Conservation (phyloP, 2,329 filamentous ascomycete species). For the Cytospora leucostoma region DNA sequence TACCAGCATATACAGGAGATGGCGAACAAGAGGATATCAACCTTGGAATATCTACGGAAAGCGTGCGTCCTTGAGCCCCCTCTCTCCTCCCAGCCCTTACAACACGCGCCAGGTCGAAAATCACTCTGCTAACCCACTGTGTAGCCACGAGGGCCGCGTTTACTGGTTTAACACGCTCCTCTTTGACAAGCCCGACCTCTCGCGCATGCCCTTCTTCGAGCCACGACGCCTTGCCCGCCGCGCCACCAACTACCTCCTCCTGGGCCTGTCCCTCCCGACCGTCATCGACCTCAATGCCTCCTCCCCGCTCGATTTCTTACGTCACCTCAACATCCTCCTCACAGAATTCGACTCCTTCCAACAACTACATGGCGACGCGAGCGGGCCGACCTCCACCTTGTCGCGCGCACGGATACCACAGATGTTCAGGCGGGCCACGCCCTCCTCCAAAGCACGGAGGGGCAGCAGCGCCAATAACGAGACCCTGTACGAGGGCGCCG, state of each 20-base stretch:
- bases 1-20: slow-evolving; percentile 76
- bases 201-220: slow-evolving; percentile 83
- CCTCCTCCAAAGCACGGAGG: slow-evolving; percentile 58
- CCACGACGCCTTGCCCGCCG: slow-evolving; percentile 81
- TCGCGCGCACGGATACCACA: slow-evolving; percentile 78
- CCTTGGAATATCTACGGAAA: slow-evolving; percentile 88
- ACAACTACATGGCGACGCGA: slow-evolving; percentile 78
- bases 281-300: slow-evolving; percentile 85
- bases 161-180: slow-evolving; percentile 99
- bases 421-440: slow-evolving; percentile 73
- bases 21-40: slow-evolving; percentile 89
- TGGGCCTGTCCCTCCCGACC: slow-evolving; percentile 87
- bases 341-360: slow-evolving; percentile 94
- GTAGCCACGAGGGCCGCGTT: slow-evolving; percentile 89
- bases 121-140: neutral
- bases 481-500: slow-evolving; percentile 35
- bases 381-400: slow-evolving; percentile 64
- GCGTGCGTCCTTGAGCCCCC: slow-evolving; percentile 61
- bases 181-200: slow-evolving; percentile 80
- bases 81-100: neutral
- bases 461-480: slow-evolving; percentile 49
- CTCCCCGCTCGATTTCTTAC: slow-evolving; percentile 81
- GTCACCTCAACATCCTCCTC: slow-evolving; percentile 80
- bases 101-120: neutral
- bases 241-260: slow-evolving; percentile 89